Percentiles rank a stretch among this genome's conserved stretches.
Conservation (phyloP, 495 filamentous ascomycete genomes). For the Chaetomium fimeti region DNA sequence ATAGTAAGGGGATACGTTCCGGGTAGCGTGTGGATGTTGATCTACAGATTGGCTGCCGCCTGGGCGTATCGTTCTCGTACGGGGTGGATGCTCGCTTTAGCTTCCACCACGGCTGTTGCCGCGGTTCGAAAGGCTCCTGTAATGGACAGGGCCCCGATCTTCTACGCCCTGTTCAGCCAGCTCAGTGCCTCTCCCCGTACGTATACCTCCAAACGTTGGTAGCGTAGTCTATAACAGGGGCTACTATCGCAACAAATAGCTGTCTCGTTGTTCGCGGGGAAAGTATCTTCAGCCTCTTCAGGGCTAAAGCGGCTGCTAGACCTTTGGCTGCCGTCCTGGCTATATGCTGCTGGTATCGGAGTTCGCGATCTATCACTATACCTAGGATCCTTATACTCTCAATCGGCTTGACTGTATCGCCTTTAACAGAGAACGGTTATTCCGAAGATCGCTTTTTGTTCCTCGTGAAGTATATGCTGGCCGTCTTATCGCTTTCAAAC, state of each 20-base stretch:
- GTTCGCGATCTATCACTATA: constrained; percentile 9
- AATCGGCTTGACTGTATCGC: background rate
- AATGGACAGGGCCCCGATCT: constrained; percentile 14
- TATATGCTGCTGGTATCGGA: constrained; percentile 13
- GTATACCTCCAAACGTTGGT: constrained; percentile 17
- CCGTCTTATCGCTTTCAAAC: background rate
- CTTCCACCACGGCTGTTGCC: constrained; percentile 13
- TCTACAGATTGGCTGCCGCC: background rate
- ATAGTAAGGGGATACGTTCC: background rate
- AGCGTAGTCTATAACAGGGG: constrained; percentile 18
- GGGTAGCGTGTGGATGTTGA: constrained; percentile 11
- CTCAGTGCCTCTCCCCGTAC: constrained; percentile 9
- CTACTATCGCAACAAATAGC: constrained; percentile 13
- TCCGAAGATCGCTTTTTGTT: background rate
- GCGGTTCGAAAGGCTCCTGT: constrained; percentile 18
- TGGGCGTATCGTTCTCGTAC: constrained; percentile 13
- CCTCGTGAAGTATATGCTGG: background rate
- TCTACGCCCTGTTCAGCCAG: constrained; percentile 19
- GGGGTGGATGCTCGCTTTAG: constrained; percentile 13
- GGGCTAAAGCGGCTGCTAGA: constrained; percentile 31
- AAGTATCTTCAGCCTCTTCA: constrained; percentile 14
- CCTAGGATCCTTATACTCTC: constrained; percentile 13
- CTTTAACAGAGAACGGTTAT: background rate
- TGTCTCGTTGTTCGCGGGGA: constrained; percentile 14
- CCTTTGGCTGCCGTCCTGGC: constrained; percentile 20